phyloP scores from a whole-genome alignment of 257 asterid genomes.

The Orobanche coerulescens region DNA sequence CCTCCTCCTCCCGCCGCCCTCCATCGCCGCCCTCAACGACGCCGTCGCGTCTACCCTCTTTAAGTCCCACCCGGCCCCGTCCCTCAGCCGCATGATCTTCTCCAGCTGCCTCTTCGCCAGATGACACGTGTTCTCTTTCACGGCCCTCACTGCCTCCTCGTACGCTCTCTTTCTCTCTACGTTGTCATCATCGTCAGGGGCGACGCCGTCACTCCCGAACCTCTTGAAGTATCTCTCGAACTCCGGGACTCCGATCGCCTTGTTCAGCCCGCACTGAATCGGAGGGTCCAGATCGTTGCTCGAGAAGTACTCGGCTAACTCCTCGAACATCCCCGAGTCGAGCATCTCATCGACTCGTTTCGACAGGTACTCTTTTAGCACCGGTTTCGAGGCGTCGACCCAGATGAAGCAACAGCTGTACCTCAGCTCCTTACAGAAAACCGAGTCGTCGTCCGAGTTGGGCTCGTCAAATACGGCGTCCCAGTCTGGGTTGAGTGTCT shows the following conservation, averaged over 20 bases:
- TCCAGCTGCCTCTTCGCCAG: constrained; percentile 56
- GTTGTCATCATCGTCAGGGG: not conserved
- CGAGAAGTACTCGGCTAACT: constrained; percentile 39
- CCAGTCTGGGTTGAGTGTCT: constrained; percentile 36
- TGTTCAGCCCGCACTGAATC: constrained; percentile 45
- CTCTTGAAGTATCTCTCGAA: constrained; percentile 38
- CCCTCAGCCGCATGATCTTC: constrained; percentile 64
- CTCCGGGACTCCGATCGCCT: constrained; percentile 82
- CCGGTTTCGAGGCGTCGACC: constrained; percentile 54
- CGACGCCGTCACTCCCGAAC: not conserved
- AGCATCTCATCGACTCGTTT: constrained; percentile 79
- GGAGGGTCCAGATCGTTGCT: constrained; percentile 22
- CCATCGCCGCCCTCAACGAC: constrained; percentile 37
- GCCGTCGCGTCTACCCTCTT: constrained; percentile 69
- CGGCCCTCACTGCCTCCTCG: constrained; percentile 54
- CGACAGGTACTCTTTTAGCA: constrained; percentile 37
- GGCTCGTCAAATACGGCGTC: constrained; percentile 42
- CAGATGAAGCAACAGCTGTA: constrained; percentile 67
- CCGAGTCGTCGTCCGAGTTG: not conserved
- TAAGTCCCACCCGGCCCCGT: constrained; percentile 67
- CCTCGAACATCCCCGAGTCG: constrained; percentile 65
- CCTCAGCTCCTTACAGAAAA: constrained; percentile 33
- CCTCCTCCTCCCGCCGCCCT: constrained; percentile 24
- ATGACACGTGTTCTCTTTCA: constrained; percentile 69
- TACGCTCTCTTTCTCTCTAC: constrained; percentile 27